Evolutionary conservation across 345 rosid genomes (phyloP), one percentile per base, ranked within the genome.

Genomic region (Eucalyptus erythrocorys): DNA sequence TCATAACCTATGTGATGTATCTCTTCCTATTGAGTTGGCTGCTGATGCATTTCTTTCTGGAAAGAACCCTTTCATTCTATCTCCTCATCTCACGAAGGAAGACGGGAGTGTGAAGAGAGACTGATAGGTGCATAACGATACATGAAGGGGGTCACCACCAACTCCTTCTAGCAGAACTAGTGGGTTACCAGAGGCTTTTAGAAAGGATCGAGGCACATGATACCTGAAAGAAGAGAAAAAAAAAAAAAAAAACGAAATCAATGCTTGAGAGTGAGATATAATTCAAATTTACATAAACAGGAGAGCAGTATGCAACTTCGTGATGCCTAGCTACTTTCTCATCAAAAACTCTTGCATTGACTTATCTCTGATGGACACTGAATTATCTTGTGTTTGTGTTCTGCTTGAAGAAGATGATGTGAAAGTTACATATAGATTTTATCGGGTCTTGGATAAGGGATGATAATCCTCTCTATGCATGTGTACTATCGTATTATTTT

Each of bases 131-230:
- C 92, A 88, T 90, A 97, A 88, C 8, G 97, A 87, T 26, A 95
- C 92, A 4, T 91, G 89, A 47, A 92, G 91, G 86, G 99, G 98
- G 85, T 97, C 92, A 27, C 99, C 98, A 26, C 92, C 91, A 26
- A 90, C 92, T 88, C 96, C 99, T 90, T 96, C 99, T 6, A 96
- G 64, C 48, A 96, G 76, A 81, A 97, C 90, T 71, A 97, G 88
- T 7, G 94, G 86, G 88, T 96, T 97, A 42, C 87, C 92, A 6
- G 82, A 61, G 59, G 93, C 91, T 66, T 95, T 94, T 51, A 97
- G 89, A 89, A 96, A 97, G 30, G 93, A 90, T 53, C 95, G 91
- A 79, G 99, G 99, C 84, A 97, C 94, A 85, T 96, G 96, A 81
- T 95, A 97, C 95, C 98, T 97, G 85, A 68, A 49, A 34, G 43